These are phyloP conservation scores for Colletotrichum sansevieriae DNA, from an alignment of 2,329 filamentous ascomycete species.

Conservation along the genomic window DNA sequence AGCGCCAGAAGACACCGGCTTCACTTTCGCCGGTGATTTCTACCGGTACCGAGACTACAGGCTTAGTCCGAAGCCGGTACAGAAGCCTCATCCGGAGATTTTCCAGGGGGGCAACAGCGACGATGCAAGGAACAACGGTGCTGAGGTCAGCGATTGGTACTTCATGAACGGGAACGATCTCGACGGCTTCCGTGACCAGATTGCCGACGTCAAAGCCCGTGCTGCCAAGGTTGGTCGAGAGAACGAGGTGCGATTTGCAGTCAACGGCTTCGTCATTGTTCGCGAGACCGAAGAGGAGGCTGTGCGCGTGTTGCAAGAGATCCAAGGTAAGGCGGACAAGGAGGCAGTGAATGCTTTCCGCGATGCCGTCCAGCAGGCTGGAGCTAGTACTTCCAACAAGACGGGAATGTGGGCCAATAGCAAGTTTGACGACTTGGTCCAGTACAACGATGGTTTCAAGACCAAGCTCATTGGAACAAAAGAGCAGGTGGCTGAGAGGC, in stretches of 20 bases:
- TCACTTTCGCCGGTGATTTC: constrained; percentile 64
- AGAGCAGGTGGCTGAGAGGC: constrained; percentile 64
- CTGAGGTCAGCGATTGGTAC: constrained; percentile 62
- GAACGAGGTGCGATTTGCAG: constrained; percentile 60
- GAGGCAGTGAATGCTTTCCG: constrained; percentile 64
- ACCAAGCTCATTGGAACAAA: constrained; percentile 66
- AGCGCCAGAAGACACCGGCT: constrained; percentile 54
- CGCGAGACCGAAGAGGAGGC: constrained; percentile 64
- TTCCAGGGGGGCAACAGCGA: constrained; percentile 67
- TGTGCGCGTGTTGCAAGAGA: constrained; percentile 61
- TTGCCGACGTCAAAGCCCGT: constrained; percentile 60
- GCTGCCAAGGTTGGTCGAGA: constrained; percentile 57
- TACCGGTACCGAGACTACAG: constrained; percentile 66
- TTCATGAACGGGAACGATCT: constrained; percentile 70
- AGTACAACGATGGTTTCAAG: constrained; percentile 69
- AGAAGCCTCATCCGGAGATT: constrained; percentile 63
- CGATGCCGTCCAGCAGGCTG: constrained; percentile 63
- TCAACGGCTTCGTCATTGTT: constrained; percentile 64
- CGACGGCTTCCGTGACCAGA: constrained; percentile 64
- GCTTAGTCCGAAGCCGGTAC: constrained; percentile 63
- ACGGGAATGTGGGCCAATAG: constrained; percentile 66
- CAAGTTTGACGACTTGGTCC: constrained; percentile 65
- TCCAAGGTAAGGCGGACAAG: constrained; percentile 65
- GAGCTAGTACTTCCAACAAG: constrained; percentile 59
- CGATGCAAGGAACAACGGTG: constrained; percentile 63